Evolutionary conservation across 108 stramenopile genomes (phyloP), one percentile per base, ranked within the genome.

Genomic region (Seminavis robusta): DNA sequence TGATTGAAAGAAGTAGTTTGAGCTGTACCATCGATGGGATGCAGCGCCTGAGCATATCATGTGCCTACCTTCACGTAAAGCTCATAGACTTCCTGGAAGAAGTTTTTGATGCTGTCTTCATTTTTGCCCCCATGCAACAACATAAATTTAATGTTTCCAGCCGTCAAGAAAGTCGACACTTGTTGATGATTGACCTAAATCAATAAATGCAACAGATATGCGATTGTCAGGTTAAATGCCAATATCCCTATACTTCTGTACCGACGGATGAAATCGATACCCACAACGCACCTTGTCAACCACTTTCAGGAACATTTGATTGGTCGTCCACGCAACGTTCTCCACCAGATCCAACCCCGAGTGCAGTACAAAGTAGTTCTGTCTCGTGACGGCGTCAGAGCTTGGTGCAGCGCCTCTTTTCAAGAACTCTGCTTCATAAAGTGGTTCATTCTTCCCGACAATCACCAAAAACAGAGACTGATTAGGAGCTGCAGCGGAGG

Each of bases 261-360:
- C 9, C 34, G 17, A 24, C 31, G 6, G 24, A 33, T 11, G 52
- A 39, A 8, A 58, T 48, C 27, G 31, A n/a, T 6, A n/a, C 33
- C 33, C 23, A 16, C 7, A 52, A 48, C 69, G 8, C 58, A 85
- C 88, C 79, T 93, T 93, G 49, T 96, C 95, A 16, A 96, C 88
- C 16, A 90, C 76, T 61, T 73, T 81, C 32, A 96, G 74, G 71
- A 95, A 93, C 91, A 92, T 95, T 61, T 60, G 47, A 41, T 76
- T 83, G 3, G 93, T 89, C 4, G 90, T 79, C 86, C 83, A 94
- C 37, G 79, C 74, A 23, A 74, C 83, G 34, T 84, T 81, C 28
- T 97, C 94, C n/a, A 97, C 93, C 63, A 95, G 73, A 72, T 97
- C 96, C 38, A 97, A 56, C 6, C 93, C 79, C 2, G 93, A 93